Percentiles rank a stretch among this genome's conserved stretches.
Conservation (phyloP, 108 stramenopile species). For the Pseudonitzschia pungens region DNA sequence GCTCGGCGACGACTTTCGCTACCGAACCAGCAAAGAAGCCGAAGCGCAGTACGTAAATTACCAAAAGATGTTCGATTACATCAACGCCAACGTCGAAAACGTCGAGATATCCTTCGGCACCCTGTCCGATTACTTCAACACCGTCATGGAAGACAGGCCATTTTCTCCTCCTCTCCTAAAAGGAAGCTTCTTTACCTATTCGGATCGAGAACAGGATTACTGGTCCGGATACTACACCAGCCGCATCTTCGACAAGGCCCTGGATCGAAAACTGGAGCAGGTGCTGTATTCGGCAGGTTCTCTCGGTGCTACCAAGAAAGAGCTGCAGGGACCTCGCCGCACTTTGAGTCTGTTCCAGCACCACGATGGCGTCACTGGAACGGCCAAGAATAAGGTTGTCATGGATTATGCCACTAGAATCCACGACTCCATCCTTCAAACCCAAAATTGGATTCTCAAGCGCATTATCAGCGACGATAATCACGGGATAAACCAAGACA, state of each 20-base stretch:
- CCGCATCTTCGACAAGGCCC: conserved; percentile 63
- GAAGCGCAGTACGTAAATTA: conserved; percentile 52
- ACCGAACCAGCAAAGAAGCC: conserved; percentile 43
- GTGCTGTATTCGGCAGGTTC: conserved; percentile 47
- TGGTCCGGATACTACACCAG: conserved; percentile 71
- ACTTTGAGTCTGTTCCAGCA: conserved; percentile 60
- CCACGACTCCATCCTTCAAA: conserved; percentile 33
- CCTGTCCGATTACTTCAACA: conserved; percentile 54
- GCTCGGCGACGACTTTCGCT: conserved; percentile 68
- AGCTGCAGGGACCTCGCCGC: conserved; percentile 50
- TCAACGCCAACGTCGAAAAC: conserved; percentile 48
- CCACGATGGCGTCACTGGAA: conserved; percentile 69
- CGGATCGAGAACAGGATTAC: conserved; percentile 60
- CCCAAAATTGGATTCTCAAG: conserved; percentile 43
- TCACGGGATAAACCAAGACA: background rate
- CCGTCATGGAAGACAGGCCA: conserved; percentile 31
- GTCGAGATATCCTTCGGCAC: conserved; percentile 63
- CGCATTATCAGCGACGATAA: conserved; percentile 10
- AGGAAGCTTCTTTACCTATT: conserved; percentile 64
- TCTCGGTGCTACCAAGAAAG: conserved; percentile 41
- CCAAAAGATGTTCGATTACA: conserved; percentile 53
- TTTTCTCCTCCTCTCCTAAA: conserved; percentile 54
- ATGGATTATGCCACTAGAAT: conserved; percentile 59
- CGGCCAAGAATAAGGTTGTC: conserved; percentile 54
- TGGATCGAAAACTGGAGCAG: conserved; percentile 61